Evolutionary conservation across 2,329 filamentous ascomycete genomes (phyloP).

Genomic region (Fusarium circinatum): DNA sequence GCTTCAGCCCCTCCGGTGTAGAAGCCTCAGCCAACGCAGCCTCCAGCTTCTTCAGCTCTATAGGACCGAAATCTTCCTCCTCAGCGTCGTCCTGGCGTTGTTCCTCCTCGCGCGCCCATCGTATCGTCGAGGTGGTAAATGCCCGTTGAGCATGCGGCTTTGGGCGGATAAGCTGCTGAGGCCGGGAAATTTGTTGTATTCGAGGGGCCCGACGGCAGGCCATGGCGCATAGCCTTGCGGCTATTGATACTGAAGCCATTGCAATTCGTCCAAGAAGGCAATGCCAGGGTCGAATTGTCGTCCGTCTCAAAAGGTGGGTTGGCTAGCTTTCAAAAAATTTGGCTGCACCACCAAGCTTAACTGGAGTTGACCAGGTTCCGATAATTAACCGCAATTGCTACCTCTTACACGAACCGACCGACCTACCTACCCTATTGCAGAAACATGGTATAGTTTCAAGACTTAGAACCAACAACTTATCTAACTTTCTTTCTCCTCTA

Average conservation of each 20-base stretch:
- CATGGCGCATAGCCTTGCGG: constrained; percentile 50
- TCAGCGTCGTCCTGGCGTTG: constrained; percentile 36
- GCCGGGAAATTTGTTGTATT: constrained; percentile 36
- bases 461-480: neutral
- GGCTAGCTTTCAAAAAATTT: constrained; percentile 49
- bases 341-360: constrained; percentile 34
- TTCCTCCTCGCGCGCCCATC: constrained; percentile 41
- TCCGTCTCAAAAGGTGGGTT: constrained; percentile 28
- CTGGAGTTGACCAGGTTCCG: constrained; percentile 24
- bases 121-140: constrained; percentile 48
- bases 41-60: constrained; percentile 48
- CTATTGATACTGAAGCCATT: constrained; percentile 54
- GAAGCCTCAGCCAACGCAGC: constrained; percentile 44
- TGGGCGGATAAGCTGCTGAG: constrained; percentile 42
- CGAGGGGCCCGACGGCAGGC: constrained; percentile 47
- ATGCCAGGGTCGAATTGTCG: constrained; percentile 40
- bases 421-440: constrained; percentile 15
- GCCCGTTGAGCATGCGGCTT: constrained; percentile 36
- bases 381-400: constrained; percentile 39
- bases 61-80: constrained; percentile 38
- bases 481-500: neutral
- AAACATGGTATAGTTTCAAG: neutral
- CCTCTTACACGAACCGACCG: constrained; percentile 18
- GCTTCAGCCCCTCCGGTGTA: constrained; percentile 47
- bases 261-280: constrained; percentile 38